Conservation (phyloP, 768 basidiomycete species). For the Tricholoma furcatifolium region DNA sequence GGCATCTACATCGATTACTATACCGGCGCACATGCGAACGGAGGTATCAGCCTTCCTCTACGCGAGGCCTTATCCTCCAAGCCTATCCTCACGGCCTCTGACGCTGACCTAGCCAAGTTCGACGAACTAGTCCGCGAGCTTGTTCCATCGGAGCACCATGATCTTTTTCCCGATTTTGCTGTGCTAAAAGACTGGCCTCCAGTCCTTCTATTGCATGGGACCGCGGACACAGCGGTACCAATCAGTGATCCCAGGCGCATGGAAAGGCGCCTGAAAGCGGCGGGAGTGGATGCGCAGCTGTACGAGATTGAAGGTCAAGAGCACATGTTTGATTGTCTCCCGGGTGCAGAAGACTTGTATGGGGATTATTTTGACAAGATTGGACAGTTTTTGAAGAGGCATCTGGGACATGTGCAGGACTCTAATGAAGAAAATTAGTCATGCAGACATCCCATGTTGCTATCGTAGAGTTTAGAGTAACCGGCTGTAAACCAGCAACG, state of each 20-base stretch:
- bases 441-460: too few species aligned
- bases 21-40: conserved; percentile 44
- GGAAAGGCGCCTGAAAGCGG: conserved; percentile 23
- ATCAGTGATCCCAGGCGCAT: conserved; percentile 39
- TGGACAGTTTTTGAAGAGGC: conserved; percentile 29
- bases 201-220: conserved; percentile 47
- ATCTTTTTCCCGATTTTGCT: conserved; percentile 46
- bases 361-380: conserved; percentile 35
- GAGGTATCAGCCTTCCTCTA: conserved; percentile 43
- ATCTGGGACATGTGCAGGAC: conserved; percentile 2
- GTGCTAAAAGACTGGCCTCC: conserved; percentile 41
- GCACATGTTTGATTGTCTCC: conserved; percentile 57
- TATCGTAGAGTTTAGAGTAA: too few species aligned
- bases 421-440: too few species aligned
- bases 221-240: conserved; percentile 45
- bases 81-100: background rate
- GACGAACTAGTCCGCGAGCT: conserved; percentile 7
- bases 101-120: background rate
- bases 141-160: conserved; percentile 28
- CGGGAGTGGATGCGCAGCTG: conserved; percentile 28
- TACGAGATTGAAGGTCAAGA: conserved; percentile 33
- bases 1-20: too few species aligned
- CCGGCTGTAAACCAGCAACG: too few species aligned
- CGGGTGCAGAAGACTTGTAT: conserved; percentile 39
- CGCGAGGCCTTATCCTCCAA: conserved; percentile 21